Evolutionary conservation across 2,329 filamentous ascomycete species (phyloP).

Genomic region (Monascus ruber): DNA sequence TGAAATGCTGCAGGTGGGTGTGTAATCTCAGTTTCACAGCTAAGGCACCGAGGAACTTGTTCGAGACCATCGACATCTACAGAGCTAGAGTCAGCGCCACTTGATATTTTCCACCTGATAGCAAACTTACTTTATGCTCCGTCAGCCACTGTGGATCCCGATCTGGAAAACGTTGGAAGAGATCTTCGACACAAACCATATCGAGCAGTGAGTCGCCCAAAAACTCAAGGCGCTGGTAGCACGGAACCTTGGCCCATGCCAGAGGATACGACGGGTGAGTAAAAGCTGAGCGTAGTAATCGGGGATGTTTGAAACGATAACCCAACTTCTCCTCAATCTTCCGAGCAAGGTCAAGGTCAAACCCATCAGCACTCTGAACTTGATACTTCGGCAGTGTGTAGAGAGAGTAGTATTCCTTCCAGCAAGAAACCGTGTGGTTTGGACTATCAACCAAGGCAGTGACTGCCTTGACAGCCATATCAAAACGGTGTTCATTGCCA

Average conservation of each 20-base stretch:
- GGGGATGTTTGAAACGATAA: conserved; percentile 62
- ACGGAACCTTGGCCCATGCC: conserved; percentile 65
- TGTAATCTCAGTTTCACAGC: conserved; percentile 70
- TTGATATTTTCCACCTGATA: background rate
- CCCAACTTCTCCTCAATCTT: conserved; percentile 50
- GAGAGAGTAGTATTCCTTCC: conserved; percentile 58
- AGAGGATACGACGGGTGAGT: conserved; percentile 73
- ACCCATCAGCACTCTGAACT: conserved; percentile 46
- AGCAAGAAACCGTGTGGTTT: conserved; percentile 59
- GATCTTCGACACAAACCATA: conserved; percentile 69
- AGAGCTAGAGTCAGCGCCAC: background rate
- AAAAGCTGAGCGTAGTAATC: conserved; percentile 72
- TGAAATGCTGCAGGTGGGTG: conserved; percentile 50
- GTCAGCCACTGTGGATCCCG: conserved; percentile 94
- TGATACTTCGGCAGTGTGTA: conserved; percentile 67
- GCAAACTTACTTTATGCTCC: conserved; percentile 61
- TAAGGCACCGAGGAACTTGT: conserved; percentile 79
- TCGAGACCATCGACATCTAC: conserved; percentile 91
- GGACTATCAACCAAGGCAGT: conserved; percentile 52
- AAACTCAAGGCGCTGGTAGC: conserved; percentile 86
- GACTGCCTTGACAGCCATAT: conserved; percentile 49
- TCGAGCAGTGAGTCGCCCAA: conserved; percentile 82
- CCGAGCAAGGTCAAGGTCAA: conserved; percentile 56
- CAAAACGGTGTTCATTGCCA: conserved; percentile 40
- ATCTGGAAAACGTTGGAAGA: conserved; percentile 64